Evolutionary conservation across 768 basidiomycete genomes (phyloP).

Genomic region (Phallus indusiatus): DNA sequence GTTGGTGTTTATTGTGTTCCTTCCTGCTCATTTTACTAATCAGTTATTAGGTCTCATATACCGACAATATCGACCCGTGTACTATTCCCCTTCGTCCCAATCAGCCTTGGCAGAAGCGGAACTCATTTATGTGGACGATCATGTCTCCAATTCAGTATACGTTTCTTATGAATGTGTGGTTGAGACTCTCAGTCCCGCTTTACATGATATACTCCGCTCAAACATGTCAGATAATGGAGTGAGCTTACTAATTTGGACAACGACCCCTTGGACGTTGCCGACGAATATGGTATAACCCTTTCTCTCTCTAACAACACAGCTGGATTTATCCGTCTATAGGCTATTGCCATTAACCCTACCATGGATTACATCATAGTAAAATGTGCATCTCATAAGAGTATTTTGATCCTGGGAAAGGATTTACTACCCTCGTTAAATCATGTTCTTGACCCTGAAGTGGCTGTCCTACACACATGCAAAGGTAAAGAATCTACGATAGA

Average conservation of each 20-base stretch:
- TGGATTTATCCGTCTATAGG: slow-evolving; percentile 37
- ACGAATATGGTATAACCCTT: slow-evolving; percentile 73
- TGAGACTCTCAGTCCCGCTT: slow-evolving; percentile 12
- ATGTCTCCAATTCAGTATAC: slow-evolving; percentile 81
- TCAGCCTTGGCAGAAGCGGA: slow-evolving; percentile 96
- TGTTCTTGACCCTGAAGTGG: slow-evolving; percentile 19
- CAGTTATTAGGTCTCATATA: slow-evolving; percentile 64
- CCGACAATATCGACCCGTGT: slow-evolving; percentile 79
- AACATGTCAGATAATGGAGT: slow-evolving; percentile 23
- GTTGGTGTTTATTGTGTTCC: slow-evolving; percentile 25
- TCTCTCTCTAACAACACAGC: background rate
- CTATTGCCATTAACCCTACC: slow-evolving; percentile 76
- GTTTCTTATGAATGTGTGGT: slow-evolving; percentile 39
- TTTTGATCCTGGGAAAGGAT: slow-evolving; percentile 28
- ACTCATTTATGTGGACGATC: slow-evolving; percentile 80
- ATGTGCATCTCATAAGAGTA: slow-evolving; percentile 8
- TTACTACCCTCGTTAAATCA: slow-evolving; percentile 22
- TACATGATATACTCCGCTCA: slow-evolving; percentile 24
- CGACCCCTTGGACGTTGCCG: slow-evolving; percentile 94
- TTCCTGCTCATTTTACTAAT: background rate
- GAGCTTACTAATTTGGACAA: slow-evolving; percentile 85
- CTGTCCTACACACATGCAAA: slow-evolving; percentile 16
- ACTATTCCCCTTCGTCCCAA: slow-evolving; percentile 90
- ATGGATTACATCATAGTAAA: slow-evolving; percentile 53
- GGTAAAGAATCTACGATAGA: slow-evolving; percentile 9